Conservation (phyloP, 129 eudicot genomes). For the Chrysanthemum seticuspe region DNA sequence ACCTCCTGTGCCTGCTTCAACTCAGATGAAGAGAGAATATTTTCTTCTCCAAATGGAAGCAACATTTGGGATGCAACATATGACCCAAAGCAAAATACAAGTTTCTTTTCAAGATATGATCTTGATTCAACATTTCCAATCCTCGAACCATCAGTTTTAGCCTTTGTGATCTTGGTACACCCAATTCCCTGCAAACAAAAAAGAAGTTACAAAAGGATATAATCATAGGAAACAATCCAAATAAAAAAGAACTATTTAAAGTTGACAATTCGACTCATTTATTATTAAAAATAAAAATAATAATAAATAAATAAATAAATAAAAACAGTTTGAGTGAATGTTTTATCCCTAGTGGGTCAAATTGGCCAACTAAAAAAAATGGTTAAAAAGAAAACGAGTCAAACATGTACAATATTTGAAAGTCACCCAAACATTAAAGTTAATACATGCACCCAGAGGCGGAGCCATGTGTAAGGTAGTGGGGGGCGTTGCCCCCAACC, state of each 20-base stretch:
- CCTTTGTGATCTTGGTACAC: constrained; percentile 82
- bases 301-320: too few relatives aligned
- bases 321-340: background rate
- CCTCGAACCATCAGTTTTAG: constrained; percentile 53
- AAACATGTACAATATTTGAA: background rate
- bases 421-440: background rate
- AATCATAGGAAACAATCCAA: background rate
- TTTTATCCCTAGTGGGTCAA: background rate
- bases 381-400: background rate
- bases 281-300: background rate
- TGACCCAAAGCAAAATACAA: constrained; percentile 92
- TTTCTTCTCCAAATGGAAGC: constrained; percentile 98
- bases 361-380: background rate
- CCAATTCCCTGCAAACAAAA: constrained; percentile 77
- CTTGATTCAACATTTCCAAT: constrained; percentile 81
- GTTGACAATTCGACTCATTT: background rate
- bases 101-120: constrained; percentile 87
- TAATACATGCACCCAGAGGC: background rate
- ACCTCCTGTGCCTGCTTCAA: constrained; percentile 94
- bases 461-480: too few relatives aligned
- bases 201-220: background rate
- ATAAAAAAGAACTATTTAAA: background rate
- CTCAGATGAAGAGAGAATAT: constrained; percentile 71
- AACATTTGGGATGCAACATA: constrained; percentile 79
- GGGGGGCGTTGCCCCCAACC: too few relatives aligned